Percentiles rank a stretch among this genome's conserved stretches.
Conservation (phyloP, 192 early-diverging fungal species). For the Coemansia sp. region DNA sequence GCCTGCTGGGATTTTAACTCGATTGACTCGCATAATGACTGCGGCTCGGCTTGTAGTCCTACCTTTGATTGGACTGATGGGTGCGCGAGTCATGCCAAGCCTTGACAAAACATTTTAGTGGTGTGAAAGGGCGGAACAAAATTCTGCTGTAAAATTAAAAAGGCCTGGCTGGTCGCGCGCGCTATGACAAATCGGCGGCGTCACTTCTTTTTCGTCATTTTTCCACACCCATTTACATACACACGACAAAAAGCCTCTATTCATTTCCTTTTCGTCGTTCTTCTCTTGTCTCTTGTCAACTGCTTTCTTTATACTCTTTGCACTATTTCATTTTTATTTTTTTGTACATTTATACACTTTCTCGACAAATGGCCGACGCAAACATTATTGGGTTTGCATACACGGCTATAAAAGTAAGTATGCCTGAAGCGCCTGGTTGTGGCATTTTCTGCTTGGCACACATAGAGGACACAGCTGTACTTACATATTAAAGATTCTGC, state of each 20-base stretch:
- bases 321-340: background rate
- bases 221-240: too few species aligned
- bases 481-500: background rate
- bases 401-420: constrained; percentile 41
- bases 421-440: background rate
- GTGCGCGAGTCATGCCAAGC: too few species aligned
- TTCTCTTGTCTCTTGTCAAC: background rate
- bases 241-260: background rate
- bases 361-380: constrained; percentile 13
- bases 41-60: too few species aligned
- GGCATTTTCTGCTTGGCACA: background rate
- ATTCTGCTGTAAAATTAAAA: too few species aligned
- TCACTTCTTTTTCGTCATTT: too few species aligned
- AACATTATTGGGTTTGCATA: constrained; percentile 37
- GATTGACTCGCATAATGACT: too few species aligned
- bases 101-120: too few species aligned
- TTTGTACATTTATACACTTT: background rate
- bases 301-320: constrained; percentile 7
- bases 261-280: constrained; percentile 6
- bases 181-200: too few species aligned
- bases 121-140: too few species aligned
- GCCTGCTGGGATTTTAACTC: too few species aligned
- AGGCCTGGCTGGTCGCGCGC: too few species aligned
- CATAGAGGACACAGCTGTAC: background rate
- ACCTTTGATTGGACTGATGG: too few species aligned